Conservation (phyloP, 306 rosid genomes). For the Lotus japonicus region DNA sequence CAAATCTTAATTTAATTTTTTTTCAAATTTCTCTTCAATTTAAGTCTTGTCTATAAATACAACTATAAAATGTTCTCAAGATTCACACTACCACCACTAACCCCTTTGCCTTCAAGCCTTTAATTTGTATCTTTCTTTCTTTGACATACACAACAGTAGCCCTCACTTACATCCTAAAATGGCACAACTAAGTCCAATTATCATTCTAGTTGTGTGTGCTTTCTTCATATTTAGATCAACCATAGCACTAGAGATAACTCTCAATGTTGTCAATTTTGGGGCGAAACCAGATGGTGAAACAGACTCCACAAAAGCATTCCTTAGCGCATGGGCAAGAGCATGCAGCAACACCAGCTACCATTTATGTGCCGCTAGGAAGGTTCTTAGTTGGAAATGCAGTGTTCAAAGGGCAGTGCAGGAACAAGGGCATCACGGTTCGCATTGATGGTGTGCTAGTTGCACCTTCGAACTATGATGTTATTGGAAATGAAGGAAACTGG, state of each 20-base stretch:
- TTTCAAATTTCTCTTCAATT: not conserved
- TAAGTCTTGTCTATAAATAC: slow-evolving; percentile 20
- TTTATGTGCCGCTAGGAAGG: slow-evolving; percentile 38
- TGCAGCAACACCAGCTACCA: slow-evolving; percentile 25
- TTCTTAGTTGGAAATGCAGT: slow-evolving; percentile 24
- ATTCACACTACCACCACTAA: not conserved
- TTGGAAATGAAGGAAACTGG: slow-evolving; percentile 38
- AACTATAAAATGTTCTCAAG: not conserved
- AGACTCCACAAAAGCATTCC: slow-evolving; percentile 31
- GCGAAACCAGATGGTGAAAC: slow-evolving; percentile 29
- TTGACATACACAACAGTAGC: no score
- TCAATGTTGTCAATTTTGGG: slow-evolving; percentile 29
- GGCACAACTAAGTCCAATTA: not conserved
- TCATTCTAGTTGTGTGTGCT: not conserved
- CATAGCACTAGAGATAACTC: not conserved
- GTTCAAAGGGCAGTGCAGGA: slow-evolving; percentile 43
- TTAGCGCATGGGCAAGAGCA: slow-evolving; percentile 35
- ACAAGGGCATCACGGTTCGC: slow-evolving; percentile 21
- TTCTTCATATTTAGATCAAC: not conserved
- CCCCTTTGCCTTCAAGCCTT: not conserved
- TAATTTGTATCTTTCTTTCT: not conserved
- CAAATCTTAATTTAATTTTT: not conserved
- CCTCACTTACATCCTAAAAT: not conserved
- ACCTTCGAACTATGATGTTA: slow-evolving; percentile 31
- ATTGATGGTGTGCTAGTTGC: slow-evolving; percentile 43